phyloP scores from a whole-genome alignment of 1,139 yeast genomes.

The Hemisphaericaspora subhashii region DNA sequence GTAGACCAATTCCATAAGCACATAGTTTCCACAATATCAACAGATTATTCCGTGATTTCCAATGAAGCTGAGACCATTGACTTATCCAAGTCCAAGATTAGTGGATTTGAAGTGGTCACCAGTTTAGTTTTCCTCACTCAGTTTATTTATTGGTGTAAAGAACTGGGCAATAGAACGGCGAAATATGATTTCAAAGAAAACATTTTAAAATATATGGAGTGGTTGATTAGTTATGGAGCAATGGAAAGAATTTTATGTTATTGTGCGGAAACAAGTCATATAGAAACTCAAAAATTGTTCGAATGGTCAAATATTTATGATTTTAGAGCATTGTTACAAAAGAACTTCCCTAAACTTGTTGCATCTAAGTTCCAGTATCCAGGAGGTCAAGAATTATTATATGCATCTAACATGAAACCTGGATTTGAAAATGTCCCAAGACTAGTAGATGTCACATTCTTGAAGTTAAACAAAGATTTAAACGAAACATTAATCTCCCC shows the following conservation, averaged over 20 bases:
- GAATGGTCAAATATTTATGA: conserved; percentile 56
- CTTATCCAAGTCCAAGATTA: conserved; percentile 51
- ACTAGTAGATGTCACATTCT: conserved; percentile 23
- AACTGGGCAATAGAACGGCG: conserved; percentile 46
- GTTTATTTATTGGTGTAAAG: conserved; percentile 73
- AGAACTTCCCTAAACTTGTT: conserved; percentile 56
- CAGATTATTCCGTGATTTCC: conserved; percentile 21
- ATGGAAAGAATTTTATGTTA: conserved; percentile 73
- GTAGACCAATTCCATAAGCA: conserved; percentile 32
- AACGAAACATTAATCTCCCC: conserved; percentile 37
- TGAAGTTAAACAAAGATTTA: conserved; percentile 24
- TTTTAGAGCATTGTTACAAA: conserved; percentile 66
- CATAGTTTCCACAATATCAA: conserved; percentile 18
- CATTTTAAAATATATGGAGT: conserved; percentile 39
- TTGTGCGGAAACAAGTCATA: conserved; percentile 63
- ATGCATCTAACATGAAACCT: conserved; percentile 21
- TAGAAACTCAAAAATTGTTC: conserved; percentile 28
- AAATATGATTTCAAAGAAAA: conserved; percentile 50
- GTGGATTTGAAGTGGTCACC: conserved; percentile 49
- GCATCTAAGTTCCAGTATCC: conserved; percentile 40
- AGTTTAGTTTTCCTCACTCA: conserved; percentile 60
- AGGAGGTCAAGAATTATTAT: conserved; percentile 26
- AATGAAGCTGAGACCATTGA: conserved; percentile 34
- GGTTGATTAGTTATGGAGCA: conserved; percentile 59
- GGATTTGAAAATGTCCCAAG: conserved; percentile 25